These are phyloP conservation scores for Neurospora sp. DNA, from an alignment of 495 filamentous ascomycete species.

Conservation along the genomic window DNA sequence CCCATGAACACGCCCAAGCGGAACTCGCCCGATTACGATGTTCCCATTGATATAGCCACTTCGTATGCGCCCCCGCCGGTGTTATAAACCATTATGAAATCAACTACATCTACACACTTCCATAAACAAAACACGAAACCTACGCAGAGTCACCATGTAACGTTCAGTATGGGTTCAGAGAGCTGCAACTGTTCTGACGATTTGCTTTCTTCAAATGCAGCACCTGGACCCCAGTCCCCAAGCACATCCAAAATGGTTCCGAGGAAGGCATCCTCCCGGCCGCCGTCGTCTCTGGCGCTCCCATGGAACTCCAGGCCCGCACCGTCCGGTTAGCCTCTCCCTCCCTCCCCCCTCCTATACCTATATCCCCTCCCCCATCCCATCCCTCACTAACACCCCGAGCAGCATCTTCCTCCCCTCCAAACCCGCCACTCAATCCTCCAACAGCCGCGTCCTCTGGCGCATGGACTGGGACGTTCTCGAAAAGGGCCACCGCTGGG, in stretches of 20 bases:
- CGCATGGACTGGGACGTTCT: conserved; percentile 98
- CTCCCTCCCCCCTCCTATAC: background rate
- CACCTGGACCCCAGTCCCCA: conserved; percentile 81
- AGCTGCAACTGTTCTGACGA: background rate
- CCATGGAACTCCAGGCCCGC: conserved; percentile 82
- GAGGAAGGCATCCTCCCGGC: conserved; percentile 71
- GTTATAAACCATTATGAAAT: background rate
- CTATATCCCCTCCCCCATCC: background rate
- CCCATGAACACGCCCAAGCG: conserved; percentile 27
- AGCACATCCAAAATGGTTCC: conserved; percentile 79
- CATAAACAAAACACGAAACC: background rate
- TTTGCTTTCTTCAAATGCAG: conserved; percentile 30
- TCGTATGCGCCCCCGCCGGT: conserved; percentile 47
- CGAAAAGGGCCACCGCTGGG: conserved; percentile 81
- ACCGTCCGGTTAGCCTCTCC: conserved; percentile 67
- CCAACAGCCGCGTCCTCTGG: conserved; percentile 76
- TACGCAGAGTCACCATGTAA: background rate
- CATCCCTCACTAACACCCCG: background rate
- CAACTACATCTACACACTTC: background rate
- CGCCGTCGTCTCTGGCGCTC: conserved; percentile 83
- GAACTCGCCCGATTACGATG: conserved; percentile 73
- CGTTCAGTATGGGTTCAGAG: background rate
- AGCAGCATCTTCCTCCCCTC: conserved; percentile 75
- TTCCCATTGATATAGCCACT: conserved; percentile 66
- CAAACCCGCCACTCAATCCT: conserved; percentile 92